Base-by-base conservation (phyloP, 768 basidiomycete species). In the Agrocybe chaxingu region DNA sequence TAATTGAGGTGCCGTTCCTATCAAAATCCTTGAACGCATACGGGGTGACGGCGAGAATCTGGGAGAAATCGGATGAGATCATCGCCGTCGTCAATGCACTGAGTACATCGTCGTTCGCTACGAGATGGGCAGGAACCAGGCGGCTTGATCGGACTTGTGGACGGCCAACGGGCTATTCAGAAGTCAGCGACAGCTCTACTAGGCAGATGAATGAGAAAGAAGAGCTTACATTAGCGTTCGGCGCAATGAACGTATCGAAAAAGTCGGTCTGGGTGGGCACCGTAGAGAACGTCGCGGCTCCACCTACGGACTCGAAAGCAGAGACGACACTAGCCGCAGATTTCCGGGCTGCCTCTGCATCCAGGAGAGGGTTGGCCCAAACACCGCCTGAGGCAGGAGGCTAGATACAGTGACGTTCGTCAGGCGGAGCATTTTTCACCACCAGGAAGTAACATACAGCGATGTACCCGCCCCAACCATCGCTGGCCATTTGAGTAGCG, bases 391-490 rank as follows among this genome's bases (percentile, higher is more conserved):
- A 24, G 24, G 24, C 24, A 24, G 24, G 24, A 24, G 24, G 24
- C 24, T 24, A 24, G 24, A 24, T 24, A 3, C 24, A 24, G 24
- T 24, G 24, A 24, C 3, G 24, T 24, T 1, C 1, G 1, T 24
- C 24, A 1, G 24, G 5, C 24, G 24, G 1, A 3, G 24, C 24
- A 24, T 24, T 39, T n/a, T 39, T 16, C 16, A 39, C 7, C 37
- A 7, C 37, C 11, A 35, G 18, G 6, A 18, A 36, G 16, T 8
- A 46, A 24, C 18, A 42, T 42, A n/a, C 12, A 11, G 54, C 56
- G 36, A 61, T 53, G 43, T 61, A 61, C 18, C 59, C 59, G 13
- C 59, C 59, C 59, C 59, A 61, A 8, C 59, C 59, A 8, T 61
- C 57, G 29, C 32, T 36, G 6, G 57, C 59, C 16, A 61, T 18